A percentile compares a stretch with the other conserved stretches of the same genome.
Evolutionary conservation across 345 rosid genomes (phyloP).

Genomic region (Populus davidiana): DNA sequence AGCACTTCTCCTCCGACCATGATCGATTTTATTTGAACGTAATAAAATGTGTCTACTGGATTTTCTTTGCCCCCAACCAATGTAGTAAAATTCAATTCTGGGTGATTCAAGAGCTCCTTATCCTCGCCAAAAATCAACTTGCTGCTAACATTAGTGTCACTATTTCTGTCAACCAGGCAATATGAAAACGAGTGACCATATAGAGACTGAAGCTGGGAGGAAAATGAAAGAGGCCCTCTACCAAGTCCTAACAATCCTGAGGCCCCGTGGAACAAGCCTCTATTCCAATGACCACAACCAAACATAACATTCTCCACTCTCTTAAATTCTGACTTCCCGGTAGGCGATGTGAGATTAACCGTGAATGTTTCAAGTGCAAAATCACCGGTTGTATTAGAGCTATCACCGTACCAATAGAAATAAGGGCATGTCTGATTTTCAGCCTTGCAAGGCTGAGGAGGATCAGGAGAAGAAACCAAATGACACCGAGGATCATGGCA

Average conservation of each 20-base stretch:
- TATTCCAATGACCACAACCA: slow-evolving; percentile 94
- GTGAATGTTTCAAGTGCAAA: slow-evolving; percentile 75
- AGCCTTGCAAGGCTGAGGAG: slow-evolving; percentile 56
- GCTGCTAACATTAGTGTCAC: slow-evolving; percentile 66
- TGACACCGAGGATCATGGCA: slow-evolving; percentile 66
- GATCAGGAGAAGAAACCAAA: slow-evolving; percentile 72
- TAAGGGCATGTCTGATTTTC: slow-evolving; percentile 78
- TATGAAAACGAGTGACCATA: slow-evolving; percentile 84
- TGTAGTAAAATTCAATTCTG: slow-evolving; percentile 67
- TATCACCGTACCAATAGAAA: slow-evolving; percentile 81
- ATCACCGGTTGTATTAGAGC: slow-evolving; percentile 87
- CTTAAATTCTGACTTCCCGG: slow-evolving; percentile 45
- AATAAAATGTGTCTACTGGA: slow-evolving; percentile 66
- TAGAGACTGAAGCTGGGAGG: slow-evolving; percentile 77
- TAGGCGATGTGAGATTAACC: slow-evolving; percentile 52
- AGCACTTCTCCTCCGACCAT: slow-evolving; percentile 59
- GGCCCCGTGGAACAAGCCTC: slow-evolving; percentile 80
- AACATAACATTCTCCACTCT: slow-evolving; percentile 72
- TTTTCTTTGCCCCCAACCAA: slow-evolving; percentile 56
- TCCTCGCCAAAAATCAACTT: slow-evolving; percentile 85
- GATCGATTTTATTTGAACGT: slow-evolving; percentile 65
- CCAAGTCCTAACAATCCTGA: slow-evolving; percentile 86
- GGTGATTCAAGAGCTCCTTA: slow-evolving; percentile 48
- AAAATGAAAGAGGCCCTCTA: slow-evolving; percentile 79
- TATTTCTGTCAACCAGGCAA: slow-evolving; percentile 71